These are phyloP conservation scores for Teratosphaeria epicoccoides DNA, from an alignment of 2,329 filamentous ascomycete genomes.

Conservation along the genomic window DNA sequence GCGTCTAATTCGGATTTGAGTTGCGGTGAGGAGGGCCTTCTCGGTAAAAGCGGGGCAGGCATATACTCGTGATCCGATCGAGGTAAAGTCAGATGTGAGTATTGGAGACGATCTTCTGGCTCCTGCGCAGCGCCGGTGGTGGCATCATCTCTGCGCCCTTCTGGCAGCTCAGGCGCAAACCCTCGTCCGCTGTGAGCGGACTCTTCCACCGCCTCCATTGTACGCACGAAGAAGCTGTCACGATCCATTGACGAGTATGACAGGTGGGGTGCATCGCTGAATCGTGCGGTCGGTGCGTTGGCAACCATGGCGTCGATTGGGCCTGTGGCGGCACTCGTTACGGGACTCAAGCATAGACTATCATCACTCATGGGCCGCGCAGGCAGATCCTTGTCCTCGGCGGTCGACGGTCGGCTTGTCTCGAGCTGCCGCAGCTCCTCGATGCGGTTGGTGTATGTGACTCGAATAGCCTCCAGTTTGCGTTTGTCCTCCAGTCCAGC, in stretches of 20 bases:
- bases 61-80: slow-evolving; percentile 42
- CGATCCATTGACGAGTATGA: slow-evolving; percentile 16
- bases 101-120: neutral
- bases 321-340: slow-evolving; percentile 25
- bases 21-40: slow-evolving; percentile 43
- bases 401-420: slow-evolving; percentile 32
- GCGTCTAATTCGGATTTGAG: slow-evolving; percentile 7
- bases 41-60: slow-evolving; percentile 61
- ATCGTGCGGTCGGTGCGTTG: slow-evolving; percentile 44
- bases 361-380: slow-evolving; percentile 55
- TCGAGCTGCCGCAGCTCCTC: slow-evolving; percentile 70
- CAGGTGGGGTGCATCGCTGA: slow-evolving; percentile 33
- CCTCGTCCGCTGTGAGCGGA: slow-evolving; percentile 3
- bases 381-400: slow-evolving; percentile 63
- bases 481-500: slow-evolving; percentile 75
- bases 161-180: neutral
- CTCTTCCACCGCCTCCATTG: slow-evolving; percentile 19
- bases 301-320: slow-evolving; percentile 36
- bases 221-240: slow-evolving; percentile 22
- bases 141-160: neutral
- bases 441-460: slow-evolving; percentile 84
- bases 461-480: slow-evolving; percentile 85
- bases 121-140: neutral
- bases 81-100: slow-evolving; percentile 13
- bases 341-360: slow-evolving; percentile 26